These are phyloP conservation scores for Grosmannia serpens DNA, from an alignment of 2,329 filamentous ascomycete genomes.

Conservation along the genomic window DNA sequence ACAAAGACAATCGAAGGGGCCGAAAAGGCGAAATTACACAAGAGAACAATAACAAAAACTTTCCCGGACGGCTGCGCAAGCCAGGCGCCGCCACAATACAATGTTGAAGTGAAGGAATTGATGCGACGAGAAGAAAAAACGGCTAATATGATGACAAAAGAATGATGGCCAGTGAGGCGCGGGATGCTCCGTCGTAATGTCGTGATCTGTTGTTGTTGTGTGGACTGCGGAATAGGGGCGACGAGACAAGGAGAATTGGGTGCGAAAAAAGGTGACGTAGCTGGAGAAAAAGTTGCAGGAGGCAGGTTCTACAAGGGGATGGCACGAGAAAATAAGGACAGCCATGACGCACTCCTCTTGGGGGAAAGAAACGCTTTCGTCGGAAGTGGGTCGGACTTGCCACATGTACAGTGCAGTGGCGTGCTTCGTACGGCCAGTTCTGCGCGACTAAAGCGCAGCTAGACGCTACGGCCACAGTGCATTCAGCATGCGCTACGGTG, in stretches of 20 bases:
- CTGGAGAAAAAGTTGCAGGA: constrained; percentile 12
- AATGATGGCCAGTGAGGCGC: not conserved
- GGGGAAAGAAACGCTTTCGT: not conserved
- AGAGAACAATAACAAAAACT: too few relatives aligned
- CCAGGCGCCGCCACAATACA: not conserved
- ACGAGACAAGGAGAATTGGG: not conserved
- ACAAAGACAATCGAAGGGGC: too few relatives aligned
- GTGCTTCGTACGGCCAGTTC: not conserved
- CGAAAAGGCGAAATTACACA: constrained; percentile 4
- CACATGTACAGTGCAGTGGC: not conserved
- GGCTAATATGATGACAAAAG: not conserved
- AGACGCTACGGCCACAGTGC: not conserved
- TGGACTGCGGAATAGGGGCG: not conserved
- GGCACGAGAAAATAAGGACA: constrained; percentile 4
- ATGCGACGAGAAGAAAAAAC: constrained; percentile 1
- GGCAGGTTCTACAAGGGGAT: constrained; percentile 2
- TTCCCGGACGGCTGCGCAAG: not conserved
- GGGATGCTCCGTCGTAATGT: not conserved
- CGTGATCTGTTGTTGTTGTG: not conserved
- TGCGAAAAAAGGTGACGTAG: constrained; percentile 13
- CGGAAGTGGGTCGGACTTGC: not conserved
- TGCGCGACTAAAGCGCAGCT: not conserved
- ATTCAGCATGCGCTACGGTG: not conserved
- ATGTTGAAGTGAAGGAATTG: not conserved
- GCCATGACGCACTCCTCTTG: constrained; percentile 5